A percentile compares a stretch with the other conserved stretches of the same genome.
phyloP scores from a whole-genome alignment of 2,329 filamentous ascomycete species.

The Phoma sp. region DNA sequence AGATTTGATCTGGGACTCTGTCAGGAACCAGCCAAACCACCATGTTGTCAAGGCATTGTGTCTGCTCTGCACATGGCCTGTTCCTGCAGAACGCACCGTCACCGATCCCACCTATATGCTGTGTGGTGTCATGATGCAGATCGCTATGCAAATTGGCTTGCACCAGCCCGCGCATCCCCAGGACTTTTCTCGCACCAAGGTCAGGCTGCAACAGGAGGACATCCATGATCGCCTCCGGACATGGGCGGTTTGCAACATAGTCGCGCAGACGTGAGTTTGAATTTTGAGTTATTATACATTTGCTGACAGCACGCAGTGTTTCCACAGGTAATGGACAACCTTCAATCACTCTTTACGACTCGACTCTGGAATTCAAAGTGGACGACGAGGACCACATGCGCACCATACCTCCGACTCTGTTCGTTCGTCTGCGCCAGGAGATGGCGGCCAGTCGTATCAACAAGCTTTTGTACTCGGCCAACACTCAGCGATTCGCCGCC shows the following conservation, averaged over 20 bases:
- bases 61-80: slow-evolving; percentile 79
- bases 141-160: slow-evolving; percentile 81
- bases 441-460: slow-evolving; percentile 48
- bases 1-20: slow-evolving; percentile 75
- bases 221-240: slow-evolving; percentile 78
- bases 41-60: slow-evolving; percentile 83
- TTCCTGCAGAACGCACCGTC: slow-evolving; percentile 80
- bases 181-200: slow-evolving; percentile 77
- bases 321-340: slow-evolving; percentile 86
- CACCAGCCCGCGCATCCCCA: slow-evolving; percentile 82
- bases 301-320: slow-evolving; percentile 56
- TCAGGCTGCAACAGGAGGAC: slow-evolving; percentile 79
- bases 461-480: slow-evolving; percentile 45
- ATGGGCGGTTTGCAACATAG: slow-evolving; percentile 86
- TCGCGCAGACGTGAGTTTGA: slow-evolving; percentile 68
- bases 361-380: slow-evolving; percentile 61
- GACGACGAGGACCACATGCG: slow-evolving; percentile 48
- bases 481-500: slow-evolving; percentile 40
- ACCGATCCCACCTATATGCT: slow-evolving; percentile 83
- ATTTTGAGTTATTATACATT: slow-evolving; percentile 3
- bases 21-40: slow-evolving; percentile 79
- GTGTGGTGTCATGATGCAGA: slow-evolving; percentile 85
- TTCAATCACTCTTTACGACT: slow-evolving; percentile 77
- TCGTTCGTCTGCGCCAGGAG: slow-evolving; percentile 46
- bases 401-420: slow-evolving; percentile 44